Percentiles rank a stretch among this genome's conserved stretches.
These are phyloP conservation scores for Mimosa pudica DNA, from an alignment of 306 rosid species.

Conservation along the genomic window DNA sequence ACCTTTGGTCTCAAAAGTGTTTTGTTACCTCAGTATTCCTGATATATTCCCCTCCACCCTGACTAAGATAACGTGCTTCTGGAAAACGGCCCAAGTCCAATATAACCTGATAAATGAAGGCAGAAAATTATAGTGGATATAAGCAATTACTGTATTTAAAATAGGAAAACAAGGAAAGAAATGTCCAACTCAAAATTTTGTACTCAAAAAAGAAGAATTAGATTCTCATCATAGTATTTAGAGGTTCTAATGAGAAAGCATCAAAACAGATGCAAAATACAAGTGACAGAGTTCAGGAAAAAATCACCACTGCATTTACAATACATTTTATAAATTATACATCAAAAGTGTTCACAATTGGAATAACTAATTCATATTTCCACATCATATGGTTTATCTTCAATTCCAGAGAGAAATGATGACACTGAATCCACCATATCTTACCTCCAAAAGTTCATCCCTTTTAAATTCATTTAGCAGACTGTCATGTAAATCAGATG, in stretches of 20 bases:
- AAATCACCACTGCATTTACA: background rate
- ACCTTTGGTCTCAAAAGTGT: background rate
- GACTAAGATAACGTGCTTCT: slow-evolving; percentile 66
- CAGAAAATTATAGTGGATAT: background rate
- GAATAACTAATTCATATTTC: background rate
- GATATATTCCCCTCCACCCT: slow-evolving; percentile 47
- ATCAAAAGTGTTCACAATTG: background rate
- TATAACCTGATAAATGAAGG: slow-evolving; percentile 46
- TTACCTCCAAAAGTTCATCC: slow-evolving; percentile 58
- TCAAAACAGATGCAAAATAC: background rate
- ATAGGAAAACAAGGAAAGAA: background rate
- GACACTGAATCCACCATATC: background rate
- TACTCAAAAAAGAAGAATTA: background rate
- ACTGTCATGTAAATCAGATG: slow-evolving; percentile 58
- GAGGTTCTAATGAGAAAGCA: background rate
- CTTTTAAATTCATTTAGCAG: slow-evolving; percentile 53
- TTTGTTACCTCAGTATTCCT: slow-evolving; percentile 54
- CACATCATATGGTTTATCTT: background rate
- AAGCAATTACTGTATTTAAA: background rate
- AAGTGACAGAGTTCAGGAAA: background rate
- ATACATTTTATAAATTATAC: too few relatives aligned
- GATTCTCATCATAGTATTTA: background rate
- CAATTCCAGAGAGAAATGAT: background rate
- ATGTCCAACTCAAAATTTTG: background rate
- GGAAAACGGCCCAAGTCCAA: slow-evolving; percentile 73